Evolutionary conservation across 768 basidiomycete genomes (phyloP), one percentile per base, ranked within the genome.

Genomic region (Mrakia frigida): DNA sequence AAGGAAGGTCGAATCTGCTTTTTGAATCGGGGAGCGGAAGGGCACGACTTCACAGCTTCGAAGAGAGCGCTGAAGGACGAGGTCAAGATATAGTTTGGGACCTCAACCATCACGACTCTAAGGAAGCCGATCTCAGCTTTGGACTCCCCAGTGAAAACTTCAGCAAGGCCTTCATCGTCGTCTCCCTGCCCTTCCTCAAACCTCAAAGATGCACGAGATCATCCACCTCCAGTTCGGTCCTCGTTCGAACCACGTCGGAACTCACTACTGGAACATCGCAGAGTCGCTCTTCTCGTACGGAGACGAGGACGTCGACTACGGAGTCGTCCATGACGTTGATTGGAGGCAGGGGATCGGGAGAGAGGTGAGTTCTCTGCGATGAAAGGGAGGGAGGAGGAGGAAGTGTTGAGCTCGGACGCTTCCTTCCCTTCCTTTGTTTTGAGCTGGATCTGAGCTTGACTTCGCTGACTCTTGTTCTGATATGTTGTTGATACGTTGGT

Each of bases 211-310:
- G 75, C 75, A 70, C 75, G 75, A 76, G 75, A 65, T 76, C 59
- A 46, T 76, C 39, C 75, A 76, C 56, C 59, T 76, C 18, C 75
- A 76, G 31, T 46, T 76, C 61, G 75, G 75, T 11, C 75, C 75
- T 10, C 70, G 75, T 18, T 35, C 75, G 23, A 63, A 63, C 6
- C 70, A 76, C 41, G 53, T 76, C 31, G 75, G 68, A 1, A 76
- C 75, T 14, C 75, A 76, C 61, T 35, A 35, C 39, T 76, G 75
- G 75, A 76, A 76, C 52, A 43, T 72, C n/a, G 61, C 59, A 59
- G 75, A 76, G 46, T 76, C 75, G 16, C 70, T 71, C 3, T 76
- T 76, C 43, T 39, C 75, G 41, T 76, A 65, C 39, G 39, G 59
- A 35, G 75, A 71, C 35, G 46, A 35, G 11, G 75, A 76, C 41